Evolutionary conservation across 2,329 filamentous ascomycete species (phyloP).

Genomic region (Colletotrichum sp.): DNA sequence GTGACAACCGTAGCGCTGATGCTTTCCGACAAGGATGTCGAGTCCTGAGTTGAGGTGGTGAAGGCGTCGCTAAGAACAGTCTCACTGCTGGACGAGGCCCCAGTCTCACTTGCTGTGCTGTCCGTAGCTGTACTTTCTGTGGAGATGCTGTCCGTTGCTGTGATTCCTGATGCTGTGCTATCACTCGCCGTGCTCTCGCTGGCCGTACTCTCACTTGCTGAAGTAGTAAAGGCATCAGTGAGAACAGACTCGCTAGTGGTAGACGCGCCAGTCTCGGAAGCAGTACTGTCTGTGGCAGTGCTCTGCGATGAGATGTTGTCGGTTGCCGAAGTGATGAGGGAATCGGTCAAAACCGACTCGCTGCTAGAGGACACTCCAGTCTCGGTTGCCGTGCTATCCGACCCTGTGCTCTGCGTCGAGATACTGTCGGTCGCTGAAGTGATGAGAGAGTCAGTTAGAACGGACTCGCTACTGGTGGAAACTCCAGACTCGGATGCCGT

Average conservation of each 20-base stretch:
- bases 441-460: not conserved
- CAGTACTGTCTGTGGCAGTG: not conserved
- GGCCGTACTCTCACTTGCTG: not conserved
- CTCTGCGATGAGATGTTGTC: not conserved
- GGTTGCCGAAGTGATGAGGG: not conserved
- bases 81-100: not conserved
- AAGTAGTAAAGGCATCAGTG: not conserved
- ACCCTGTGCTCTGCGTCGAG: not conserved
- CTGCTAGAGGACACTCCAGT: not conserved
- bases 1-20: not conserved
- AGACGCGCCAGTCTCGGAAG: not conserved
- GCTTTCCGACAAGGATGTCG: not conserved
- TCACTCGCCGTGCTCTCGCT: not conserved
- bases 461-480: not conserved
- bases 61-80: not conserved
- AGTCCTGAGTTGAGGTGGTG: not conserved
- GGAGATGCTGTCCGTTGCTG: not conserved
- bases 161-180: not conserved
- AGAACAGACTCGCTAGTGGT: not conserved
- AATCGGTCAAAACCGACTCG: not conserved
- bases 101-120: not conserved
- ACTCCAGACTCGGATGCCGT: not conserved
- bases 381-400: not conserved
- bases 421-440: not conserved
- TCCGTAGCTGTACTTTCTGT: not conserved